These are phyloP conservation scores for Saturnispora gosingensis DNA, from an alignment of 805 yeast species.

Conservation along the genomic window DNA sequence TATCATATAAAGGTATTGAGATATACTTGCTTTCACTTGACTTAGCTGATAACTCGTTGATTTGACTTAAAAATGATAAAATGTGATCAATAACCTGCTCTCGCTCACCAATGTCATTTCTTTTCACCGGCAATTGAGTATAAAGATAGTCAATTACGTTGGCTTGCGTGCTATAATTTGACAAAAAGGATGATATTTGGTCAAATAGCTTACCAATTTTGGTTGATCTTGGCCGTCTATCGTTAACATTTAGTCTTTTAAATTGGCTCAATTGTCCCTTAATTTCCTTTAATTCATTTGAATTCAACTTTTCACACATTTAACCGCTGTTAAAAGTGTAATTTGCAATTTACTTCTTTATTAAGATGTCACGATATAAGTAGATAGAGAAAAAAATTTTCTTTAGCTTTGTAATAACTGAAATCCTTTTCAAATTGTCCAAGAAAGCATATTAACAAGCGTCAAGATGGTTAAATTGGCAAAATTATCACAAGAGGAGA, in stretches of 20 bases:
- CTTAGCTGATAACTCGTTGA: neutral
- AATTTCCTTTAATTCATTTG: conserved; percentile 12
- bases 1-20: conserved; percentile 75
- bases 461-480: conserved; percentile 21
- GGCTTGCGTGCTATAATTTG: conserved; percentile 3
- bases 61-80: conserved; percentile 1
- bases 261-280: conserved; percentile 19
- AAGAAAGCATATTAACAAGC: neutral
- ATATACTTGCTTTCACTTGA: conserved; percentile 25
- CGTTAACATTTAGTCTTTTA: conserved; percentile 16
- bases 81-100: neutral
- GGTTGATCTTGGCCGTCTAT: conserved; percentile 21
- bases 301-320: neutral
- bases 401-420: neutral
- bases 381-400: neutral
- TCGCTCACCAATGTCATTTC: neutral
- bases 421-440: neutral
- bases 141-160: conserved; percentile 10
- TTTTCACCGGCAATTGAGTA: neutral
- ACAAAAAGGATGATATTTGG: conserved; percentile 16
- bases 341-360: neutral
- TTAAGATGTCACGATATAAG: neutral
- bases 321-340: neutral
- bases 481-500: conserved; percentile 56
- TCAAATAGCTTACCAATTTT: conserved; percentile 28